Evolutionary conservation across 495 filamentous ascomycete species (phyloP).

Genomic region (Astrocystis sublimbata): DNA sequence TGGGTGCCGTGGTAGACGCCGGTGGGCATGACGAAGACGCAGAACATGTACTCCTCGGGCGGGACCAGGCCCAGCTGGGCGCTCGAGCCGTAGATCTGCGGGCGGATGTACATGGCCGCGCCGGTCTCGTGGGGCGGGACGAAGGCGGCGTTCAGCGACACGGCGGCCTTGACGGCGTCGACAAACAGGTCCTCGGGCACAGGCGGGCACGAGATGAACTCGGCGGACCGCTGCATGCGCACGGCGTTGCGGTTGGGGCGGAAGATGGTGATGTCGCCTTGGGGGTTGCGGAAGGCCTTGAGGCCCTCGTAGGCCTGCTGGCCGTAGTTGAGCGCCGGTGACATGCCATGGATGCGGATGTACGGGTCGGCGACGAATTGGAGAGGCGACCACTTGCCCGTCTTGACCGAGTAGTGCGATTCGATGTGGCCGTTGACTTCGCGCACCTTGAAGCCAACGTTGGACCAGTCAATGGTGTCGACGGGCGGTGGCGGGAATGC

Average conservation of each 20-base stretch:
- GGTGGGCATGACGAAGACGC: slow-evolving; percentile 80
- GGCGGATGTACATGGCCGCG: slow-evolving; percentile 86
- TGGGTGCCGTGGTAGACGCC: slow-evolving; percentile 87
- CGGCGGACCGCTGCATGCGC: slow-evolving; percentile 77
- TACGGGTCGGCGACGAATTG: slow-evolving; percentile 74
- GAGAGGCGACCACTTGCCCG: slow-evolving; percentile 72
- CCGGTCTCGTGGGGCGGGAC: slow-evolving; percentile 83
- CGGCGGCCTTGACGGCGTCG: slow-evolving; percentile 71
- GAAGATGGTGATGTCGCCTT: slow-evolving; percentile 71
- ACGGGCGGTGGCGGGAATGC: slow-evolving; percentile 81
- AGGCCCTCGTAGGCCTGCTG: slow-evolving; percentile 93
- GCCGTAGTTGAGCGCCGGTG: slow-evolving; percentile 87
- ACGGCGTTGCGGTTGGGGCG: slow-evolving; percentile 75
- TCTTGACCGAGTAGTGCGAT: slow-evolving; percentile 67
- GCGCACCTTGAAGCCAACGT: slow-evolving; percentile 87
- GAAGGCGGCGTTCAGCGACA: slow-evolving; percentile 80
- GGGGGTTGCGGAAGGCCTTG: slow-evolving; percentile 81
- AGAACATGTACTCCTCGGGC: slow-evolving; percentile 86
- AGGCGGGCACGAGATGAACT: slow-evolving; percentile 75
- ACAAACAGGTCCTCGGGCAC: slow-evolving; percentile 74
- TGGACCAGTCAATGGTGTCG: slow-evolving; percentile 84
- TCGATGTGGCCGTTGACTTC: slow-evolving; percentile 86
- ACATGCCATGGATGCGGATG: slow-evolving; percentile 85
- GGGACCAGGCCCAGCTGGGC: slow-evolving; percentile 80
- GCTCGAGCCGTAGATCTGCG: slow-evolving; percentile 78